Conservation (phyloP, 768 basidiomycete species). For the Auricularia heimuer region DNA sequence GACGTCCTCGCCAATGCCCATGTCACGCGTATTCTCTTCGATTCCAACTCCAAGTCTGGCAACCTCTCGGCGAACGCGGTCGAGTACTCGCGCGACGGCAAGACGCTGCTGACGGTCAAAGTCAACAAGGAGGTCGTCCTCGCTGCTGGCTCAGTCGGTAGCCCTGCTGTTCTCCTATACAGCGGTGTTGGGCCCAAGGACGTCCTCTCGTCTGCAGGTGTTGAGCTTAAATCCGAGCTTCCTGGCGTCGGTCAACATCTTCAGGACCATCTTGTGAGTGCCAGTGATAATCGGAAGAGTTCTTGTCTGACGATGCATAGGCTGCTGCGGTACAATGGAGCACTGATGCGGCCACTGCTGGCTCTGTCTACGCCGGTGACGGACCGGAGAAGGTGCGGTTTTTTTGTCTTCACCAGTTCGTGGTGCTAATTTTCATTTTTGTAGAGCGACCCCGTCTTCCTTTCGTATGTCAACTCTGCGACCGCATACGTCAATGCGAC, state of each 20-base stretch:
- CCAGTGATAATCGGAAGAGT: no score
- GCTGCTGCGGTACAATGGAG: background rate
- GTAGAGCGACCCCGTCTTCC: slow-evolving; percentile 20
- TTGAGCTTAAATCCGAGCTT: slow-evolving; percentile 28
- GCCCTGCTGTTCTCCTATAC: slow-evolving; percentile 44
- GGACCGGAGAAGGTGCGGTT: slow-evolving; percentile 13
- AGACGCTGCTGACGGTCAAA: slow-evolving; percentile 30
- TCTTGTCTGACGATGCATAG: background rate
- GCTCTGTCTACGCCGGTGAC: slow-evolving; percentile 21
- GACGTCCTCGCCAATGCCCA: slow-evolving; percentile 51
- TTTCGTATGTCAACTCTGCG: slow-evolving; percentile 55
- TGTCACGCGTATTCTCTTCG: slow-evolving; percentile 45
- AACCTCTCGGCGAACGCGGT: slow-evolving; percentile 36
- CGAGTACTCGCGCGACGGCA: slow-evolving; percentile 34
- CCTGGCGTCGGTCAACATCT: slow-evolving; percentile 55
- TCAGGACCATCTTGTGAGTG: slow-evolving; percentile 40
- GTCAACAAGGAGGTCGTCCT: slow-evolving; percentile 54
- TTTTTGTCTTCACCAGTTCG: background rate
- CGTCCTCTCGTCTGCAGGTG: slow-evolving; percentile 36
- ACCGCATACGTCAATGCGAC: slow-evolving; percentile 50
- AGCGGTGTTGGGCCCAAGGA: slow-evolving; percentile 52
- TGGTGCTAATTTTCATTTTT: no score
- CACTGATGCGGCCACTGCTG: slow-evolving; percentile 15
- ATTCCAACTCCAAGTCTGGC: slow-evolving; percentile 18
- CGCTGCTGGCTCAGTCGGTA: slow-evolving; percentile 39